phyloP scores from a whole-genome alignment of 2,329 filamentous ascomycete species.

The Kalmusia sp. region DNA sequence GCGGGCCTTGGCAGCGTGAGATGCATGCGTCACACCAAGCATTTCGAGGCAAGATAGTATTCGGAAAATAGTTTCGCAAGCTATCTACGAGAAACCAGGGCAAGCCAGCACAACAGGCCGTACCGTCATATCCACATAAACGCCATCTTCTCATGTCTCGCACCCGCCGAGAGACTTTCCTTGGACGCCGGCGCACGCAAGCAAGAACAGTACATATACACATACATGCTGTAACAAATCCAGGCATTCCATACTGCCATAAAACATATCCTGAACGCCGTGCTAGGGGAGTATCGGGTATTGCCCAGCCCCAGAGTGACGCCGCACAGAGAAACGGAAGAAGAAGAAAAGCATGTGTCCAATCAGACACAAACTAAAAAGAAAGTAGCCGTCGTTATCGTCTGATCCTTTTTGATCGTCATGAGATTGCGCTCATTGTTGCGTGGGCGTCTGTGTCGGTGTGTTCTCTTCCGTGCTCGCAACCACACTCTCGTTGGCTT shows the following conservation, averaged over 20 bases:
- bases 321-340: slow-evolving; percentile 3
- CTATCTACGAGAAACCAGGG: no score
- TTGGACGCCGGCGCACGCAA: background rate
- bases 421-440: slow-evolving; percentile 15
- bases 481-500: slow-evolving; percentile 33
- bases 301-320: slow-evolving; percentile 9
- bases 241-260: background rate
- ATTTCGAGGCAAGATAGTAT: no score
- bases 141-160: background rate
- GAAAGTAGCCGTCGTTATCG: background rate
- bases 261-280: slow-evolving; percentile 24
- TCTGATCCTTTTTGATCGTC: background rate
- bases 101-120: background rate
- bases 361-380: background rate
- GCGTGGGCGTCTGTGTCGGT: slow-evolving; percentile 24
- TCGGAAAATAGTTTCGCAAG: no score
- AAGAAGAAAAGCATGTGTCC: background rate
- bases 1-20: no score
- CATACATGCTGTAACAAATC: background rate
- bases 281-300: slow-evolving; percentile 19
- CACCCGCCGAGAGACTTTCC: no score
- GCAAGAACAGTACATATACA: background rate
- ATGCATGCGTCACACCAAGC: no score
- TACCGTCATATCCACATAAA: slow-evolving; percentile 1
- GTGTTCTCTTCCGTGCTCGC: slow-evolving; percentile 41